Evolutionary conservation across 2,329 filamentous ascomycete species (phyloP).

Genomic region (Passalora sequoiae): DNA sequence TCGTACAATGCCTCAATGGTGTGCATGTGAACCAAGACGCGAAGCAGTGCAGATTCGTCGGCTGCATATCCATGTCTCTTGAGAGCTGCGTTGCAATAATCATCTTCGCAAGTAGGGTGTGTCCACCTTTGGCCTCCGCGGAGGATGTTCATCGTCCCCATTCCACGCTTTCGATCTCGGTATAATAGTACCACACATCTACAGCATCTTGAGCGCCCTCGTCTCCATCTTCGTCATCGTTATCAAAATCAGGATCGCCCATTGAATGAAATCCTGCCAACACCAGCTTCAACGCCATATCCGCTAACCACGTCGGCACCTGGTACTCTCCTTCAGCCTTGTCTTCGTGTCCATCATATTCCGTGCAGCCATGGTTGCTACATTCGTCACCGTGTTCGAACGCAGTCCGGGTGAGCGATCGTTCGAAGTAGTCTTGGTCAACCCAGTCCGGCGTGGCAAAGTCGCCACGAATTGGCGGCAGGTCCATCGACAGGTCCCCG

Average conservation of each 20-base stretch:
- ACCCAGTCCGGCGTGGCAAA: background rate
- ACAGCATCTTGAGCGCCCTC: background rate
- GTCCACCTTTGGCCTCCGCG: no score
- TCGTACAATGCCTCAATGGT: no score
- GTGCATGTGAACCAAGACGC: no score
- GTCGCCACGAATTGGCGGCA: background rate
- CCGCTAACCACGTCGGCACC: constrained; percentile 3
- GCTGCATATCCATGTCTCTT: no score
- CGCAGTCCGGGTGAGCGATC: background rate
- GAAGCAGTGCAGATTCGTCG: no score
- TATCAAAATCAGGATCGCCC: background rate
- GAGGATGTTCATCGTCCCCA: background rate
- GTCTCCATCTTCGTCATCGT: constrained; percentile 1
- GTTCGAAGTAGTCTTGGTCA: background rate
- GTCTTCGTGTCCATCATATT: constrained; percentile 6
- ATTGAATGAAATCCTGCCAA: background rate
- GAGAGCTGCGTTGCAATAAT: no score
- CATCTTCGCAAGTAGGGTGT: no score
- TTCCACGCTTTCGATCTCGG: background rate
- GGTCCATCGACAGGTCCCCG: background rate
- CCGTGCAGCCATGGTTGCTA: background rate
- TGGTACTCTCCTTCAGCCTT: constrained; percentile 1
- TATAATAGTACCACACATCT: background rate
- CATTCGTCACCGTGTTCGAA: background rate
- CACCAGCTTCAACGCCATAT: constrained; percentile 6